Evolutionary conservation across 2,329 filamentous ascomycete genomes (phyloP).

Genomic region (Fusarium sp.): DNA sequence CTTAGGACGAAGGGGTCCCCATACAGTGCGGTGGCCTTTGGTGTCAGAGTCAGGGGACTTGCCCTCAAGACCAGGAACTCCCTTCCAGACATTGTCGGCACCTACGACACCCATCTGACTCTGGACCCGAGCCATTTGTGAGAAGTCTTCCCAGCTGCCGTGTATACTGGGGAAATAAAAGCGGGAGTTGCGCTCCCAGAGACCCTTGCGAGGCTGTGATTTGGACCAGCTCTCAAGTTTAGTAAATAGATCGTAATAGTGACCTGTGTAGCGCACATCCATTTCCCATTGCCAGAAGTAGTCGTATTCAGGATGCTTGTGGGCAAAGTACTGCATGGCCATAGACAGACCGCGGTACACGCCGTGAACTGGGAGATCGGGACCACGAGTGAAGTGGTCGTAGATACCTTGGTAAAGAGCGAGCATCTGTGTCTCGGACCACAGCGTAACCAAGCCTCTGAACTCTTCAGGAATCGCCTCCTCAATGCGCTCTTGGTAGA

Average conservation of each 20-base stretch:
- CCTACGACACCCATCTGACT: conserved; percentile 73
- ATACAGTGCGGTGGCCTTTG: conserved; percentile 66
- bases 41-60: conserved; percentile 47
- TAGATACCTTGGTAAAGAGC: conserved; percentile 88
- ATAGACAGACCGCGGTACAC: conserved; percentile 93
- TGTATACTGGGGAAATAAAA: conserved; percentile 82
- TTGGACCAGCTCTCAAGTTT: conserved; percentile 75
- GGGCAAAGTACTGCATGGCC: conserved; percentile 93
- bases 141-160: conserved; percentile 82
- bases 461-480: conserved; percentile 84
- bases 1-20: conserved; percentile 80
- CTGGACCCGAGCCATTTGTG: conserved; percentile 75
- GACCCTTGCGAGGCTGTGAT: conserved; percentile 77
- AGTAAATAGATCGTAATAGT: conserved; percentile 79
- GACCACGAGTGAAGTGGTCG: conserved; percentile 73
- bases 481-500: conserved; percentile 72
- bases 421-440: conserved; percentile 94
- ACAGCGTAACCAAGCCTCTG: conserved; percentile 85
- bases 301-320: conserved; percentile 87
- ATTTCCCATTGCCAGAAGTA: conserved; percentile 97
- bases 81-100: conserved; percentile 73
- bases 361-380: conserved; percentile 81
- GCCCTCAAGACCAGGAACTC: conserved; percentile 53
- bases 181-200: conserved; percentile 81
- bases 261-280: conserved; percentile 88